Conservation (phyloP, 176 grass and related monocot genomes). For the Stipa capillata region DNA sequence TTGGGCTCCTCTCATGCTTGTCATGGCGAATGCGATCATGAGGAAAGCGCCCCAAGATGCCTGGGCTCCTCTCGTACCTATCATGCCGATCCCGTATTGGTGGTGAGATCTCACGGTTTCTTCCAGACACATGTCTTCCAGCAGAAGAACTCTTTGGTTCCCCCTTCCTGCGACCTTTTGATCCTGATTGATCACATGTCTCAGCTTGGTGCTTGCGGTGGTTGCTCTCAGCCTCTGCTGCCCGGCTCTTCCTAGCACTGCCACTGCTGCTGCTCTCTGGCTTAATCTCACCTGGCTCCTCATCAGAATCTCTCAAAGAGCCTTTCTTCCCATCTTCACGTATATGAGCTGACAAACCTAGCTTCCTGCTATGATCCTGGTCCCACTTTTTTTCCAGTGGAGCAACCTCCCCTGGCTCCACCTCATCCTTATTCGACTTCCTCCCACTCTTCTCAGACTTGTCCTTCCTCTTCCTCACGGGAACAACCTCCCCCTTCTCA, state of each 20-base stretch:
- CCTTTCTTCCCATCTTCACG: slow-evolving; percentile 33
- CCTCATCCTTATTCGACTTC: slow-evolving; percentile 21
- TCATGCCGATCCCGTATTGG: slow-evolving; percentile 37
- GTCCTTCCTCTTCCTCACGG: slow-evolving; percentile 29
- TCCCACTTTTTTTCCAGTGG: slow-evolving; percentile 23
- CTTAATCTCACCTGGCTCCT: slow-evolving; percentile 72
- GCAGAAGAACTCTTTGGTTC: slow-evolving; percentile 42
- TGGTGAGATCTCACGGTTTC: slow-evolving; percentile 36
- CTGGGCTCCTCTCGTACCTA: slow-evolving; percentile 34
- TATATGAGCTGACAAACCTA: slow-evolving; percentile 9
- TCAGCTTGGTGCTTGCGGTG: slow-evolving; percentile 44
- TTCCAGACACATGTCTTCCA: slow-evolving; percentile 38
- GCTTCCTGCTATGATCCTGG: slow-evolving; percentile 29
- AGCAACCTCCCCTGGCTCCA: slow-evolving; percentile 31
- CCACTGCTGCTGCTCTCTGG: slow-evolving; percentile 54
- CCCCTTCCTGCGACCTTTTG: slow-evolving; percentile 46
- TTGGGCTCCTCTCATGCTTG: slow-evolving; percentile 39
- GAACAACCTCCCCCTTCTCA: slow-evolving; percentile 20
- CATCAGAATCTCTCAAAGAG: slow-evolving; percentile 35
- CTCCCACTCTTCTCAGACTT: slow-evolving; percentile 16
- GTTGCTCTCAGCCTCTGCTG: slow-evolving; percentile 37
- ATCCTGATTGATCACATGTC: slow-evolving; percentile 34
- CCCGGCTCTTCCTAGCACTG: slow-evolving; percentile 33
- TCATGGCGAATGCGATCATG: slow-evolving; percentile 51
- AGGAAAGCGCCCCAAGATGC: slow-evolving; percentile 48